A percentile compares a stretch with the other conserved stretches of the same genome.
phyloP scores from a whole-genome alignment of 768 basidiomycete species.

The Trametes elegans region DNA sequence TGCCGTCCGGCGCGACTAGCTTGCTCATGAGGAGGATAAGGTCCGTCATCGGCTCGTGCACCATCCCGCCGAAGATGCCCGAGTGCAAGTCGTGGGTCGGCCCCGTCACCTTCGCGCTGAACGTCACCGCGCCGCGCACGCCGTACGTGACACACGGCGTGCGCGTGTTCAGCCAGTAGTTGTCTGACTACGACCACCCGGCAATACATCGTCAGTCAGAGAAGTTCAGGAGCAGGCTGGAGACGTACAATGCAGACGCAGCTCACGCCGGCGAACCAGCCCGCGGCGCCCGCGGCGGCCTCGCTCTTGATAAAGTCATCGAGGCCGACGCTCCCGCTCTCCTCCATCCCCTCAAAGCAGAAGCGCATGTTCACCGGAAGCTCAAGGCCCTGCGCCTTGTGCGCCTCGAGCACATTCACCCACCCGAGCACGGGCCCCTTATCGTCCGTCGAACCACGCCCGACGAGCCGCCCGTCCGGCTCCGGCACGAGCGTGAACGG shows the following conservation, averaged over 20 bases:
- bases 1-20: conserved; percentile 76
- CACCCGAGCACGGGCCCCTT: conserved; percentile 89
- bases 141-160: conserved; percentile 85
- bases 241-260: conserved; percentile 85
- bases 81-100: conserved; percentile 89
- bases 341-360: conserved; percentile 98
- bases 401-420: conserved; percentile 88
- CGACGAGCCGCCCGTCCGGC: conserved; percentile 62
- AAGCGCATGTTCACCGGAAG: conserved; percentile 91
- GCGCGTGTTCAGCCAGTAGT: conserved; percentile 89
- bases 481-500: conserved; percentile 72
- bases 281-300: conserved; percentile 55
- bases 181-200: conserved; percentile 70
- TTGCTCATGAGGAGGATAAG: conserved; percentile 80
- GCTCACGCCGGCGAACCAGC: conserved; percentile 86
- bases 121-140: conserved; percentile 85
- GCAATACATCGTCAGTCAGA: not conserved
- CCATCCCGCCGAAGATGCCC: conserved; percentile 78
- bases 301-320: conserved; percentile 83
- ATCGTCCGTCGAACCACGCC: conserved; percentile 90
- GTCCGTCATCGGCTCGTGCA: conserved; percentile 94
- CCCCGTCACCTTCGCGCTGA: conserved; percentile 77
- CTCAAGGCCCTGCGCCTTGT: conserved; percentile 58
- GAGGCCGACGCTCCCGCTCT: conserved; percentile 87
- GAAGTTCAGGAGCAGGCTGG: too few species aligned